A percentile compares a stretch with the other conserved stretches of the same genome.
Evolutionary conservation across 257 asterid genomes (phyloP).

Genomic region (Ocimum tenuiflorum): DNA sequence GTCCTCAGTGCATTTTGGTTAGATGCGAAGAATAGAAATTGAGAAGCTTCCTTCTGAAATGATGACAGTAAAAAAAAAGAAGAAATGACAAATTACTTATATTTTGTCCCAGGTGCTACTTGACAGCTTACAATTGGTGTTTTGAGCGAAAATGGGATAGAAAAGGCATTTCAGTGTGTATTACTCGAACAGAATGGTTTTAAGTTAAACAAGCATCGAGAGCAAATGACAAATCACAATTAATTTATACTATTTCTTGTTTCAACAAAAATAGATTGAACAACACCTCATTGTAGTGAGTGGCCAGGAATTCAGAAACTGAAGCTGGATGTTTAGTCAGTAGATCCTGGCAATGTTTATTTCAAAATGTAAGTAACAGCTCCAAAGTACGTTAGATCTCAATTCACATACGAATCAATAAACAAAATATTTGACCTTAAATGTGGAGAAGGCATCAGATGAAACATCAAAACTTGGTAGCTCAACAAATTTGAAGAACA

Average conservation of each 20-base stretch:
- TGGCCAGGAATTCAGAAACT: conserved; percentile 68
- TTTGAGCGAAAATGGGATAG: background rate
- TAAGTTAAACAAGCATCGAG: conserved; percentile 2
- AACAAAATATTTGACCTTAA: conserved; percentile 58
- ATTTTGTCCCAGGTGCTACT: background rate
- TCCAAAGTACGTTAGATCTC: conserved; percentile 10
- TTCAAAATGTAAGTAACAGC: conserved; percentile 16
- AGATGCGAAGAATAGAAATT: background rate
- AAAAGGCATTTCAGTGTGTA: background rate
- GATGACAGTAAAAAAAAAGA: background rate
- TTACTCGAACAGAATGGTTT: conserved; percentile 3
- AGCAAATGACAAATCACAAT: conserved; percentile 3
- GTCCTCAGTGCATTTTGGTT: background rate
- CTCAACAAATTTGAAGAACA: conserved; percentile 89
- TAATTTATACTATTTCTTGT: conserved; percentile 10
- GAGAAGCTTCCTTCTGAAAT: background rate
- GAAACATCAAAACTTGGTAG: conserved; percentile 85
- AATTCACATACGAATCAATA: conserved; percentile 11
- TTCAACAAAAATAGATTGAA: conserved; percentile 10
- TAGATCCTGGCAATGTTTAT: conserved; percentile 58
- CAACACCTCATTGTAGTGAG: conserved; percentile 69
- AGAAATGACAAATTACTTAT: background rate
- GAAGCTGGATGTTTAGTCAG: conserved; percentile 71
- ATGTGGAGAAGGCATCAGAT: conserved; percentile 93
- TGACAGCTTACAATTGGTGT: background rate